Evolutionary conservation across 2,329 filamentous ascomycete species (phyloP), one percentile per base, ranked within the genome.

Genomic region (Talaromyces funiculosus): DNA sequence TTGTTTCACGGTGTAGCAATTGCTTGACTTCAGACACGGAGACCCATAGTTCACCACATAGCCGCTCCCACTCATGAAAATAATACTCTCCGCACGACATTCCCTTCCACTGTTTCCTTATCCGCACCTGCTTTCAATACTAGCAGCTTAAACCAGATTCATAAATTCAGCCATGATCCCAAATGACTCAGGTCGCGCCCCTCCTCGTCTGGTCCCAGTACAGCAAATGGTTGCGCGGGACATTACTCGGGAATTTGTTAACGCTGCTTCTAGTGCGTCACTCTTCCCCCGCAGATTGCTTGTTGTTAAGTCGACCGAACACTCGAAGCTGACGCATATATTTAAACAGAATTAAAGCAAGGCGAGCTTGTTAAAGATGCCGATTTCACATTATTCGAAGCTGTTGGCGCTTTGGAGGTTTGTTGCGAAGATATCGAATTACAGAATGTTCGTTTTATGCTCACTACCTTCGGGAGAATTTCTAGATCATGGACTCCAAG

Each of bases 401-500:
- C 92, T 53, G 94, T 99, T 67, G 90, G 90, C 62, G 85, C 85
- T 64, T 77, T 88, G 62, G 85, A 88, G 81, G 79, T 81, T 66
- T 59, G 76, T 68, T 35, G 18, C 29, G 29, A 22, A 51, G 14
- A 26, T 20, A 20, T 51, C 18, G 18, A 18, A 18, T 29, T 20
- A 16, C 14, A 29, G 20, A 8, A 47, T 29, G 22, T 14, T 33
- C n/a, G 29, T 20, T 33, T 10, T 20, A 38, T 45, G 40, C 57
- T 62, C 33, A 61, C 43, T 24, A 47, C 6, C 24, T 24, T 18
- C 20, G 38, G n/a, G 35, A 6, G 29, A 14, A 24, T 16, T 18
- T 26, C 57, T 69, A 99, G 94, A 96, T 99, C 68, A 97, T 97
- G 90, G 94, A 99, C 71, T 87, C 90, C 0, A 99, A 97, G 77